Conservation (phyloP, 441 rosid species). For the Lagerstroemia fauriei region DNA sequence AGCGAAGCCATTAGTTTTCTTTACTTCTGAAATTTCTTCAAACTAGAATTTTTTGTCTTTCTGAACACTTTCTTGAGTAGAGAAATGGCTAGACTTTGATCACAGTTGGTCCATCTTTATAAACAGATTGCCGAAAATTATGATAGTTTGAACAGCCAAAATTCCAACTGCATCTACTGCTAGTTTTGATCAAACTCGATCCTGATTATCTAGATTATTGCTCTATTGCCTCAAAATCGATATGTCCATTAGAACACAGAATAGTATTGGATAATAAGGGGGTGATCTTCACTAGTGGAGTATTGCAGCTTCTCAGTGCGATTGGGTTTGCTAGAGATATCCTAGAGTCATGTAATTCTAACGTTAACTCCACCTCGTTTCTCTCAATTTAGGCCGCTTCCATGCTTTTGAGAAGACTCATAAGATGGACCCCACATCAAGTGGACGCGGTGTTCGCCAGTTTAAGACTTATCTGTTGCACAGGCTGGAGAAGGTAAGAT, state of each 20-base stretch:
- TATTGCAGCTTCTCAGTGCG: background rate
- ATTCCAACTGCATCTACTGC: background rate
- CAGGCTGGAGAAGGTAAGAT: slow-evolving; percentile 75
- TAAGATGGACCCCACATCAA: slow-evolving; percentile 61
- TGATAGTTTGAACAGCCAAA: background rate
- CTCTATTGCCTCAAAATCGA: background rate
- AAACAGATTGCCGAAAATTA: background rate
- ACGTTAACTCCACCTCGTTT: background rate
- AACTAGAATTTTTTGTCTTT: background rate
- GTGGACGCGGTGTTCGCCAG: slow-evolving; percentile 91
- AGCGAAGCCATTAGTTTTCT: background rate
- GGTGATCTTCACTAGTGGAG: background rate
- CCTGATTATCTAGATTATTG: background rate
- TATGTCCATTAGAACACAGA: background rate
- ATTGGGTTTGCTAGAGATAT: background rate
- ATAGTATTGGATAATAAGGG: background rate
- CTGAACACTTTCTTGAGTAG: background rate
- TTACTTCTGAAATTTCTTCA: background rate
- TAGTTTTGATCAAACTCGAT: too few species aligned
- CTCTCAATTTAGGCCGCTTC: slow-evolving; percentile 68
- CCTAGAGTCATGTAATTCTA: background rate
- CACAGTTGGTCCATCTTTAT: background rate
- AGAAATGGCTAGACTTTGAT: background rate
- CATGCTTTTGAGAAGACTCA: slow-evolving; percentile 91
- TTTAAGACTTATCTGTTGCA: slow-evolving; percentile 88